Percentiles rank a stretch among this genome's conserved stretches.
These are phyloP conservation scores for Aristolochia contorta DNA, from an alignment of 164 flowering plant genomes.

Conservation along the genomic window DNA sequence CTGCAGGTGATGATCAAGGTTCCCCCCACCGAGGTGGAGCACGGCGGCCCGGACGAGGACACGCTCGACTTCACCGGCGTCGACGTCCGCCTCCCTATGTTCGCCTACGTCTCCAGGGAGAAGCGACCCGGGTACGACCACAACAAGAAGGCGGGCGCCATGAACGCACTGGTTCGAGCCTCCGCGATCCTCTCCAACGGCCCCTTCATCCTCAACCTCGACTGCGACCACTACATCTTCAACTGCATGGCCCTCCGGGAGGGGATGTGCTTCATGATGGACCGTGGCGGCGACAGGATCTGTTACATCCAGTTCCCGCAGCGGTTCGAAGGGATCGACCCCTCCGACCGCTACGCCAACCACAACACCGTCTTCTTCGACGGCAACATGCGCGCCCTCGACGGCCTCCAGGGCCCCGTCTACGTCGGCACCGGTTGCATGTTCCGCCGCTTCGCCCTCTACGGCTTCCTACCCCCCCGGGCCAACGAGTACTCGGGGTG, in stretches of 20 bases:
- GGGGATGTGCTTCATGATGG: constrained; percentile 45
- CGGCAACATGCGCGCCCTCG: constrained; percentile 77
- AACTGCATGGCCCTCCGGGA: constrained; percentile 29
- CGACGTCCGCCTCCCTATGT: constrained; percentile 35
- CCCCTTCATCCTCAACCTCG: constrained; percentile 39
- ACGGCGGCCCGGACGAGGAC: constrained; percentile 17
- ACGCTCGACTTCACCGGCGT: constrained; percentile 26
- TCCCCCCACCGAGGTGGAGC: constrained; percentile 14
- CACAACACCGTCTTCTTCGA: constrained; percentile 45
- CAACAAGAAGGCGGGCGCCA: constrained; percentile 44
- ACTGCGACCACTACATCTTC: constrained; percentile 41
- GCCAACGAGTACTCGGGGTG: constrained; percentile 52
- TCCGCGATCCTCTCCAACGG: constrained; percentile 41
- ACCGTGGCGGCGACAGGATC: constrained; percentile 35
- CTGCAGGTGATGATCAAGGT: constrained; percentile 58
- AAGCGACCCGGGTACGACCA: constrained; percentile 37
- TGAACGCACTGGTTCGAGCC: constrained; percentile 37
- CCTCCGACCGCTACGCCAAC: constrained; percentile 40
- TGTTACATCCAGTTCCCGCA: constrained; percentile 40
- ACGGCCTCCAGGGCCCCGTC: constrained; percentile 87
- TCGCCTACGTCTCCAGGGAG: constrained; percentile 34
- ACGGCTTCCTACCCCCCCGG: constrained; percentile 78
- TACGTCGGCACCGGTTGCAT: constrained; percentile 92
- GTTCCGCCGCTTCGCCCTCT: constrained; percentile 74
- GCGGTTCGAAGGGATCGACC: constrained; percentile 39